These are phyloP conservation scores for Chenopodium quinoa DNA, from an alignment of 148 eudicot species.

Conservation along the genomic window DNA sequence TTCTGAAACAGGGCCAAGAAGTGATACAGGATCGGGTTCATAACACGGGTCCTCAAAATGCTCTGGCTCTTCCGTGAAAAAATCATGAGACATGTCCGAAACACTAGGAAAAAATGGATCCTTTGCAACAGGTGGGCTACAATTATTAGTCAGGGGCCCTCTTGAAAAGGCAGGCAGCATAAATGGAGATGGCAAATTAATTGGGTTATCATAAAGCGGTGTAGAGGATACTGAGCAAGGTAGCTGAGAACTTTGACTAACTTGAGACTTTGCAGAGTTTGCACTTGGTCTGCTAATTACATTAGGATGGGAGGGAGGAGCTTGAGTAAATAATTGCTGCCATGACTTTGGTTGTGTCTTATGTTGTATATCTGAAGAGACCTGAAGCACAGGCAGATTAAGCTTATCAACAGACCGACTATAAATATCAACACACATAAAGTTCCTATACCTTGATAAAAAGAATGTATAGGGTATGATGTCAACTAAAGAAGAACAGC, in stretches of 20 bases:
- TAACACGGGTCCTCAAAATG: conserved; percentile 97
- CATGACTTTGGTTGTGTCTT: conserved; percentile 72
- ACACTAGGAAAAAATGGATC: conserved; percentile 52
- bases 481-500: not conserved
- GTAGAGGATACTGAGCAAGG: conserved; percentile 39
- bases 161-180: conserved; percentile 55
- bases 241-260: conserved; percentile 50
- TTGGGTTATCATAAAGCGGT: conserved; percentile 74
- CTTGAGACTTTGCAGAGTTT: conserved; percentile 49
- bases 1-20: conserved; percentile 97
- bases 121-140: conserved; percentile 51
- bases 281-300: conserved; percentile 76
- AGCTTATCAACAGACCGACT: conserved; percentile 13
- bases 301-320: conserved; percentile 55
- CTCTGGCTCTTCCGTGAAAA: conserved; percentile 79
- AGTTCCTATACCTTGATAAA: not conserved
- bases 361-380: conserved; percentile 56
- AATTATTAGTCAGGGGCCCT: conserved; percentile 41
- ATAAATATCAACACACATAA: not conserved
- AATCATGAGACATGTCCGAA: conserved; percentile 47
- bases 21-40: conserved; percentile 86
- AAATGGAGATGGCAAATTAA: conserved; percentile 76
- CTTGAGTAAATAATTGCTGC: conserved; percentile 83
- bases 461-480: not conserved
- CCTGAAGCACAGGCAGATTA: conserved; percentile 49